These are phyloP conservation scores for Tuber brumale DNA, from an alignment of 495 filamentous ascomycete species.

Conservation along the genomic window DNA sequence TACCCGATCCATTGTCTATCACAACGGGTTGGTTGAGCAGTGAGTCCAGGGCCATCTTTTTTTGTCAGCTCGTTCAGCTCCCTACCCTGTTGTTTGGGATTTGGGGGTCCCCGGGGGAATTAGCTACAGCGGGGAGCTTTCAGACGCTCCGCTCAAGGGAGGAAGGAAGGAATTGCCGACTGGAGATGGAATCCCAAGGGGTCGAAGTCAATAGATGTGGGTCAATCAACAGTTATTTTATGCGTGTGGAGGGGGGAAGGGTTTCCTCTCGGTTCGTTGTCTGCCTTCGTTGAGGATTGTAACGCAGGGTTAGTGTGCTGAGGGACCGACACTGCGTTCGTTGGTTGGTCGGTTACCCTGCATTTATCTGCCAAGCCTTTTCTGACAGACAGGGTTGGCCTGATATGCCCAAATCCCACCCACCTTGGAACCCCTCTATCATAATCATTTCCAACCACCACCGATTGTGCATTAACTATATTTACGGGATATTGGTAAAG, in stretches of 20 bases:
- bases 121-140: background rate
- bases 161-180: background rate
- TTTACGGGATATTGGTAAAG: background rate
- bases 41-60: constrained; percentile 52
- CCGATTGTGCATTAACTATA: background rate
- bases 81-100: background rate
- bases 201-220: background rate
- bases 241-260: background rate
- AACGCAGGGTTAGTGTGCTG: background rate
- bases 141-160: background rate
- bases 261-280: background rate
- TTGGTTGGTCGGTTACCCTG: background rate
- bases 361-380: background rate
- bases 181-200: background rate
- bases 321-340: background rate
- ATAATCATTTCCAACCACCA: background rate
- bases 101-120: background rate
- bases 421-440: background rate
- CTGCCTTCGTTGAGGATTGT: background rate
- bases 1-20: constrained; percentile 97
- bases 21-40: constrained; percentile 97
- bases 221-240: background rate
- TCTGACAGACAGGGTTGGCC: background rate
- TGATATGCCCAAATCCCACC: background rate
- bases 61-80: constrained; percentile 6